Evolutionary conservation across 2,329 filamentous ascomycete genomes (phyloP).

Genomic region (Trichoderma aggressivum): DNA sequence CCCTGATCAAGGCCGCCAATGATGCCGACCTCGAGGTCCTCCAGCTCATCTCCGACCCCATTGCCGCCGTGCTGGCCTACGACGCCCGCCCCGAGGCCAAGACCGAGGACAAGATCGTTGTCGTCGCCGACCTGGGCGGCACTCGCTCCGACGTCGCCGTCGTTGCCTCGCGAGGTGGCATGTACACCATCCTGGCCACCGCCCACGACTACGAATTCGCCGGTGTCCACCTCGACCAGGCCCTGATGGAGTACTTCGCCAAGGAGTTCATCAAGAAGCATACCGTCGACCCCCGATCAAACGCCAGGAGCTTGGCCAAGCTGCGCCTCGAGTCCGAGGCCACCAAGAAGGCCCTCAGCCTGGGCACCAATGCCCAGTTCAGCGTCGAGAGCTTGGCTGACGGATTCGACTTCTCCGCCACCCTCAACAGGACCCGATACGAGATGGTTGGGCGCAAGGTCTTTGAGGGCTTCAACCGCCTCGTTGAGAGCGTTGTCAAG

Average conservation of each 20-base stretch:
- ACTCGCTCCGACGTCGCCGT: constrained; percentile 90
- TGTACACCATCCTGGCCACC: constrained; percentile 93
- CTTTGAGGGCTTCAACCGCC: constrained; percentile 80
- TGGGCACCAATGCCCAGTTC: constrained; percentile 85
- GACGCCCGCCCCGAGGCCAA: constrained; percentile 76
- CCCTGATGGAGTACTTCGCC: constrained; percentile 91
- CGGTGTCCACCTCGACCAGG: constrained; percentile 81
- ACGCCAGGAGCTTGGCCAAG: constrained; percentile 81
- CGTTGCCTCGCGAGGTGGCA: constrained; percentile 84
- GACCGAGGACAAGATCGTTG: constrained; percentile 78
- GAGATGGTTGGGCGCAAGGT: constrained; percentile 85
- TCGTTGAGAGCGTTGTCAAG: constrained; percentile 80
- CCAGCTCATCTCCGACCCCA: constrained; percentile 88
- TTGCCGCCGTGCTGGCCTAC: constrained; percentile 85
- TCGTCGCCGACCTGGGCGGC: constrained; percentile 90
- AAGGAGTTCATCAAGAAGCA: constrained; percentile 99
- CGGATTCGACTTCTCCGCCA: constrained; percentile 86
- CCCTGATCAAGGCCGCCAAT: constrained; percentile 72
- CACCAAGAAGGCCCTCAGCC: constrained; percentile 85
- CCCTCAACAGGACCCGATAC: constrained; percentile 89
- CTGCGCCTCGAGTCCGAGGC: constrained; percentile 86
- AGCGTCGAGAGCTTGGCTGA: constrained; percentile 88
- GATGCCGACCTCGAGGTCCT: constrained; percentile 83
- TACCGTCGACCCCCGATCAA: constrained; percentile 79
- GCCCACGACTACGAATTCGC: constrained; percentile 94